phyloP scores from a whole-genome alignment of 1,284 basidiomycete species.

The Ceratobasidium sp. region DNA sequence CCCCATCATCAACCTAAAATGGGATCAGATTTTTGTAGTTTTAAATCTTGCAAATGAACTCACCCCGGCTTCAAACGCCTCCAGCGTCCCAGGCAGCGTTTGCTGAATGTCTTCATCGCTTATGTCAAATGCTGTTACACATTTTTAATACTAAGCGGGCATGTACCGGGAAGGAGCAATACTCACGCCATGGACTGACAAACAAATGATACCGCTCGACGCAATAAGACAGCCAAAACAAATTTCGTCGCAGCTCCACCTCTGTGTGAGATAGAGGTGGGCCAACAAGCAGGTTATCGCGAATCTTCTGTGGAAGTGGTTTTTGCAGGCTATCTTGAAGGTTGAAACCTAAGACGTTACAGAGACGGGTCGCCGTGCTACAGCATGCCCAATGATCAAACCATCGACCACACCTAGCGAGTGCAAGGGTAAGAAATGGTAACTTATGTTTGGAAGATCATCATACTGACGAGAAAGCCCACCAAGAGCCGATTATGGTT shows the following conservation, averaged over 20 bases:
- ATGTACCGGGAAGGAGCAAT: background rate
- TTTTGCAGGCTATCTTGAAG: slow-evolving; percentile 13
- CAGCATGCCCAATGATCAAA: slow-evolving; percentile 18
- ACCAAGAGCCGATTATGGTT: slow-evolving; percentile 26
- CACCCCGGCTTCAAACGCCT: slow-evolving; percentile 39
- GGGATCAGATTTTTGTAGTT: background rate
- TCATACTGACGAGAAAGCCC: slow-evolving; percentile 26
- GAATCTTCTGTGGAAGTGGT: slow-evolving; percentile 9
- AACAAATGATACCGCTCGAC: slow-evolving; percentile 21
- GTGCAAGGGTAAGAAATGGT: background rate
- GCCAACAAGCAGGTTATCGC: slow-evolving; percentile 13
- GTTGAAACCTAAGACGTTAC: slow-evolving; percentile 13
- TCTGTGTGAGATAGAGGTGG: slow-evolving; percentile 16
- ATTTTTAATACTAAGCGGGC: background rate
- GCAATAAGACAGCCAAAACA: slow-evolving; percentile 39
- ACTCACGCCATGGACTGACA: slow-evolving; percentile 17
- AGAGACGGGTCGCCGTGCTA: slow-evolving; percentile 5
- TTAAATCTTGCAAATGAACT: background rate
- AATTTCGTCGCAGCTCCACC: slow-evolving; percentile 36
- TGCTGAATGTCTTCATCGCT: slow-evolving; percentile 46
- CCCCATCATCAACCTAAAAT: slow-evolving; percentile 17
- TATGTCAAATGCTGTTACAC: background rate
- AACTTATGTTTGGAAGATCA: background rate
- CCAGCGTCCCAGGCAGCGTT: slow-evolving; percentile 37
- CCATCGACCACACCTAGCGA: slow-evolving; percentile 19